phyloP scores from a whole-genome alignment of 129 eudicot species.

The Escallonia herrerae region DNA sequence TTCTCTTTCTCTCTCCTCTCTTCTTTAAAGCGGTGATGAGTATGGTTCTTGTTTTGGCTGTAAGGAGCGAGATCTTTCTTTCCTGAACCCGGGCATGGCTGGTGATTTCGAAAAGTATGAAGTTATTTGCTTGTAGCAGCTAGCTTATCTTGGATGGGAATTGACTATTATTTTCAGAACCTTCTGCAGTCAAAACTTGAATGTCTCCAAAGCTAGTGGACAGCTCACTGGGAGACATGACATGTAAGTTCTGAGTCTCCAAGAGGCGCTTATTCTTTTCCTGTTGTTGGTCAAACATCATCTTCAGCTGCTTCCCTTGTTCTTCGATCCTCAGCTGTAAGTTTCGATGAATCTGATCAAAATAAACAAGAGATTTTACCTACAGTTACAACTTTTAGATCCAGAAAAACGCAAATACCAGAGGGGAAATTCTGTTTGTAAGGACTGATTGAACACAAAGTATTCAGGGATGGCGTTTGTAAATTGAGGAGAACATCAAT shows the following conservation, averaged over 20 bases:
- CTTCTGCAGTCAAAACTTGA: constrained; percentile 29
- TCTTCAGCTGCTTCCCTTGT: constrained; percentile 66
- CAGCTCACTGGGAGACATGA: constrained; percentile 24
- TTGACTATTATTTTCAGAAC: constrained; percentile 25
- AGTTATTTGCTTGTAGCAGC: constrained; percentile 3
- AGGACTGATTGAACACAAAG: too few species aligned
- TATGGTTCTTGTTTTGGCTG: neutral
- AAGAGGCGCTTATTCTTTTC: constrained; percentile 21
- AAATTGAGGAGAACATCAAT: too few species aligned
- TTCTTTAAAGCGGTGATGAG: neutral
- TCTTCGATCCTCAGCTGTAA: constrained; percentile 77
- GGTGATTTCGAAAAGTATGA: neutral
- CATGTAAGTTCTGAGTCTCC: constrained; percentile 23
- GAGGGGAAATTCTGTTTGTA: too few species aligned
- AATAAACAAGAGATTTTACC: neutral
- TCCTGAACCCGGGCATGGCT: neutral
- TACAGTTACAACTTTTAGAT: neutral
- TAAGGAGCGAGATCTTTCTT: neutral
- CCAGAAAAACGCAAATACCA: neutral
- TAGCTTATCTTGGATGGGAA: constrained; percentile 48
- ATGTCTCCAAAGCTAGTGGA: constrained; percentile 23
- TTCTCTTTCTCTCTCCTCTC: neutral
- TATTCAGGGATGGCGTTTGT: too few species aligned
- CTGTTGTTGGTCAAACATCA: constrained; percentile 68
- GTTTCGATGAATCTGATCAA: constrained; percentile 53